A percentile compares a stretch with the other conserved stretches of the same genome.
Conservation (phyloP, 208 protist species). For the Acanthamoeba royreba region DNA sequence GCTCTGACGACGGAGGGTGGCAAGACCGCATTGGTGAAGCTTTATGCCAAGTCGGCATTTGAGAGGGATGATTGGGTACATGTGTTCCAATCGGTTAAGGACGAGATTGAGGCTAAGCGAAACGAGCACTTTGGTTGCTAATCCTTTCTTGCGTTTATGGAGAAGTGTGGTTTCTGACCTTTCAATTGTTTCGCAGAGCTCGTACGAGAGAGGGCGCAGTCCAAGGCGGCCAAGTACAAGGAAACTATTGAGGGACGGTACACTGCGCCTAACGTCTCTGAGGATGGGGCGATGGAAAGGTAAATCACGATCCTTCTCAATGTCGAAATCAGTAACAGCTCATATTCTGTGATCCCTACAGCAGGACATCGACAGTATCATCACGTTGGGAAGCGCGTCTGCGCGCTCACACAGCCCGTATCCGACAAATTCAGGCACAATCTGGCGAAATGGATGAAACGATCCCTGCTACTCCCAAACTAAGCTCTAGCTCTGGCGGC, state of each 20-base stretch:
- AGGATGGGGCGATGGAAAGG: too few species aligned
- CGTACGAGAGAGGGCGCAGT: neutral
- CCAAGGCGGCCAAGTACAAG: neutral
- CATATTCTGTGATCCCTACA: neutral
- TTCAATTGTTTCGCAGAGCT: too few species aligned
- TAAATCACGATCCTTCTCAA: neutral
- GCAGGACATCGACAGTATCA: neutral
- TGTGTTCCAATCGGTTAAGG: neutral
- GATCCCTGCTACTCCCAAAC: neutral
- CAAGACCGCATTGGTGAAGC: neutral
- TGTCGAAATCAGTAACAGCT: neutral
- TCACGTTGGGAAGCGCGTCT: neutral
- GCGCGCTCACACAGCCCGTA: neutral
- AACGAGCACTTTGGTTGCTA: neutral
- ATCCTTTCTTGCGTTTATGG: neutral
- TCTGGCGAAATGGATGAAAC: too few species aligned
- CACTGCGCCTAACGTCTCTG: neutral
- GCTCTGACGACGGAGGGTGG: neutral
- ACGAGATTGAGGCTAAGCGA: constrained; percentile 4
- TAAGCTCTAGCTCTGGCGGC: neutral
- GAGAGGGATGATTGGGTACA: neutral
- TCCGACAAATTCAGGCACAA: neutral
- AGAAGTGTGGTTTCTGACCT: too few species aligned
- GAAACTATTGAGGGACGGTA: neutral
- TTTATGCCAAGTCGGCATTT: neutral